These are phyloP conservation scores for Pecoramyces ruminantium DNA, from an alignment of 192 early-diverging fungal species.

Conservation along the genomic window DNA sequence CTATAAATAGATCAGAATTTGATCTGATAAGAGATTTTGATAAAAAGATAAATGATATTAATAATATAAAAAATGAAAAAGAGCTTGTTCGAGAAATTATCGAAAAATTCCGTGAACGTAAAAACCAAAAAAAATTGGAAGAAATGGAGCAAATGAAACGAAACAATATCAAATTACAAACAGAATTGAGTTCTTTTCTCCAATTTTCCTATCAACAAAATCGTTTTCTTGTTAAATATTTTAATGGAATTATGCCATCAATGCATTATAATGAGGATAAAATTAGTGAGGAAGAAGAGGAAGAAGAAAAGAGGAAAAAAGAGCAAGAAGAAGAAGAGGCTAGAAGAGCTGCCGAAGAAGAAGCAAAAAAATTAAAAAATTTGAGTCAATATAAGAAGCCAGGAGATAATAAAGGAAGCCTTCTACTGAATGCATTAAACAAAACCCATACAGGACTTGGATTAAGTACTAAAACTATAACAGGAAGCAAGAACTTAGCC, in stretches of 20 bases:
- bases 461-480: too few species aligned
- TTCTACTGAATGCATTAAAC: too few species aligned
- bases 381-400: too few species aligned
- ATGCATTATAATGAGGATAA: neutral
- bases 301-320: neutral
- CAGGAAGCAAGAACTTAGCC: too few species aligned
- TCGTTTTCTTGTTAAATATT: neutral
- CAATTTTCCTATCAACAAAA: neutral
- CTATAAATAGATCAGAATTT: neutral
- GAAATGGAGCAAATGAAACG: neutral
- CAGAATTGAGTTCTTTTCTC: neutral
- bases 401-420: too few species aligned
- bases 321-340: neutral
- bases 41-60: neutral
- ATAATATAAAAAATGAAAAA: neutral
- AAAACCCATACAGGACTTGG: too few species aligned
- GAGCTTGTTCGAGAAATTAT: neutral
- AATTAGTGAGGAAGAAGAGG: neutral
- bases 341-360: neutral
- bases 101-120: neutral
- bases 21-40: neutral
- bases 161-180: neutral
- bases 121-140: neutral
- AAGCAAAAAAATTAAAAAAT: neutral
- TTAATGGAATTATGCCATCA: neutral